Evolutionary conservation across 2,329 filamentous ascomycete genomes (phyloP), one percentile per base, ranked within the genome.

Genomic region (Alternaria burnsii): DNA sequence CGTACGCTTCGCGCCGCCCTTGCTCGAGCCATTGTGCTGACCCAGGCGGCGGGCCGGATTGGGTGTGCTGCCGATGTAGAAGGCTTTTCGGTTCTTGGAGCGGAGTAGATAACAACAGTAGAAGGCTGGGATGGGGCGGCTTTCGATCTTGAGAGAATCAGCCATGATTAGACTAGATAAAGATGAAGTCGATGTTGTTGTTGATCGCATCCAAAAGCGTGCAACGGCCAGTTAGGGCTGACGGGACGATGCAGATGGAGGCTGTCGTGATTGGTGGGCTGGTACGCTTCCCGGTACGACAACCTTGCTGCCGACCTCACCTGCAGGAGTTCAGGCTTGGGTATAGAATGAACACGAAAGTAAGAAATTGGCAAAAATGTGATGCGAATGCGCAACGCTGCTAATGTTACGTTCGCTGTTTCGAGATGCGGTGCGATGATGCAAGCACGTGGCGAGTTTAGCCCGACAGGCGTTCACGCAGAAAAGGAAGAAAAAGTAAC

Each of bases 51-150:
- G 87, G 1, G 89, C 88, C 42, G 95, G 94, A 73, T 97, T 89
- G 0, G 94, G 94, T 1, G 95, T 98, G 43, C 92, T 97, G 54
- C 95, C 95, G 55, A 98, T 90, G 78, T 99, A 99, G 28, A 94
- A 84, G 46, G 86, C 88, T 28, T 86, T 84, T 46, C 87, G 86
- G 10, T 93, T 85, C 0, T 89, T 93, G 0, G 94, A 97, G 20
- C 94, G 90, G 36, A 98, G 86, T 16, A 98, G 86, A 77, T 99
- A 98, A 75, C 95, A 96, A 68, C 92, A 93, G 76, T 98, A 98
- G 66, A 97, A 90, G 1, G 94, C 89, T 10, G 94, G 94, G 22
- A 98, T 92, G 18, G 75, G 75, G 20, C 68, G 71, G 47, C 68
- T 71, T 54, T 74, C 70, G 32, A 68, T 44, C 40, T 59, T 62